phyloP scores from a whole-genome alignment of 495 filamentous ascomycete species.

The Aspergillus ellipticus region DNA sequence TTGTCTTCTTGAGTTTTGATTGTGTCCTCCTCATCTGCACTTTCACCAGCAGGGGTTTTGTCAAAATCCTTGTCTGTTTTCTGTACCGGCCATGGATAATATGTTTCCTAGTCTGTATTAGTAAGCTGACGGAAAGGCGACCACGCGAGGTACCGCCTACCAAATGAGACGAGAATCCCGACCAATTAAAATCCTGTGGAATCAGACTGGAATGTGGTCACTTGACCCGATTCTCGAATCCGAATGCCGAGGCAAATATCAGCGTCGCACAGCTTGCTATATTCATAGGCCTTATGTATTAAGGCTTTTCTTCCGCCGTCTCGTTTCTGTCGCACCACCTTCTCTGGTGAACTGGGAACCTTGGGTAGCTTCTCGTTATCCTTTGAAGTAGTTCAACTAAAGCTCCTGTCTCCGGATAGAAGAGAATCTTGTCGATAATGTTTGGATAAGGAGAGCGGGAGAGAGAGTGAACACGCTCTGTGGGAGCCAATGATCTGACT shows the following conservation, averaged over 20 bases:
- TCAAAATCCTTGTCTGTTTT: no score
- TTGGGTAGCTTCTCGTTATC: not conserved
- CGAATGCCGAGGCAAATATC: constrained; percentile 5
- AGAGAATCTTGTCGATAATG: no score
- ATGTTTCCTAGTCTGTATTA: not conserved
- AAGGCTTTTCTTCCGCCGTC: not conserved
- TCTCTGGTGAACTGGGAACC: not conserved
- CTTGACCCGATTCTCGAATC: constrained; percentile 1
- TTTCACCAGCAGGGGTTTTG: no score
- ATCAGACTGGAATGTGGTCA: constrained; percentile 4
- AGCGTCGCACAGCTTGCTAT: constrained; percentile 8
- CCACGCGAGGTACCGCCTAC: not conserved
- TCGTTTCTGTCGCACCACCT: constrained; percentile 1
- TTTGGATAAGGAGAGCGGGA: no score
- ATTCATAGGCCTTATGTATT: constrained; percentile 4
- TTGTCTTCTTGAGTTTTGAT: no score
- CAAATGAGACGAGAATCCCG: not conserved
- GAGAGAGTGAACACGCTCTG: no score
- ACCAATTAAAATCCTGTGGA: constrained; percentile 5
- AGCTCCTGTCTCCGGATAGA: no score
- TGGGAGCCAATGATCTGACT: no score
- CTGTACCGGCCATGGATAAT: no score
- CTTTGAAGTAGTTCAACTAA: no score
- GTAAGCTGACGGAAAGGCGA: not conserved
- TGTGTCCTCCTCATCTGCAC: no score